Percentiles rank a stretch among this genome's conserved stretches.
phyloP scores from a whole-genome alignment of 306 rosid genomes.

The Albizia julibrissin region DNA sequence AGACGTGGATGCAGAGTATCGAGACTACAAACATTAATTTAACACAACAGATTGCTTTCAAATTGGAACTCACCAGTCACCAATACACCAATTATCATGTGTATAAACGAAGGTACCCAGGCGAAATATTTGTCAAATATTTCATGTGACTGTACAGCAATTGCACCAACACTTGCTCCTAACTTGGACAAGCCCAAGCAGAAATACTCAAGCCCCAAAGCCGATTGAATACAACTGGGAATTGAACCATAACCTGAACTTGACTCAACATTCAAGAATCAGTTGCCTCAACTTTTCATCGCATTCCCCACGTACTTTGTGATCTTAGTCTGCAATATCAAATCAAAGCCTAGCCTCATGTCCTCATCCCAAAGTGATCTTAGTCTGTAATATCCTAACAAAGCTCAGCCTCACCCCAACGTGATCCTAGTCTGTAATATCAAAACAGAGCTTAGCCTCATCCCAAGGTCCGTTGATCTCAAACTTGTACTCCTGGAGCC shows the following conservation, averaged over 20 bases:
- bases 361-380: slow-evolving; percentile 38
- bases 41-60: background rate
- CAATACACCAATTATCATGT: background rate
- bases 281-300: slow-evolving; percentile 1
- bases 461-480: slow-evolving; percentile 98
- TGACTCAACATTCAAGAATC: background rate
- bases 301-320: slow-evolving; percentile 7
- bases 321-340: slow-evolving; percentile 70
- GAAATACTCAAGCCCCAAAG: background rate
- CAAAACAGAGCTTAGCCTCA: slow-evolving; percentile 95
- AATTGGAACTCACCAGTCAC: background rate
- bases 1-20: background rate
- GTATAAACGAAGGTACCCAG: background rate
- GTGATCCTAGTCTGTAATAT: slow-evolving; percentile 67
- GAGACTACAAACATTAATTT: background rate
- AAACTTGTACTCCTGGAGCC: slow-evolving; percentile 87
- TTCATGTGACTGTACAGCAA: background rate
- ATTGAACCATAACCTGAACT: background rate
- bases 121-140: background rate
- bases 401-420: slow-evolving; percentile 88
- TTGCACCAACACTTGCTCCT: background rate
- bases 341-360: slow-evolving; percentile 97
- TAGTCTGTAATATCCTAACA: slow-evolving; percentile 83
- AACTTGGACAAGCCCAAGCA: slow-evolving; percentile 8
- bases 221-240: background rate